Evolutionary conservation across 257 asterid genomes (phyloP).

Genomic region (Verbena officinalis): DNA sequence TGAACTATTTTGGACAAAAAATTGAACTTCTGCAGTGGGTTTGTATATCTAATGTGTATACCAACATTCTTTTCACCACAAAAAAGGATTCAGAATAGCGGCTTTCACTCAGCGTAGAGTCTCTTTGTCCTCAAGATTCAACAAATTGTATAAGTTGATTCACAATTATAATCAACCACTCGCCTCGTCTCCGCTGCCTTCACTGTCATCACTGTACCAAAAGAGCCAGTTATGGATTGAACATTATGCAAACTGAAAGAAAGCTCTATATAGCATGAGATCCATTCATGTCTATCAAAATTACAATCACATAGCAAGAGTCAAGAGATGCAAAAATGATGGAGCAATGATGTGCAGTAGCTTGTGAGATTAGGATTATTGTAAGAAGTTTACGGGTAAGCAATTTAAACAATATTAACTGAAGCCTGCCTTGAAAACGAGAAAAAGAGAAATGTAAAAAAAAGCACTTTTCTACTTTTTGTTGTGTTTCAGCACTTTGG

Average conservation of each 20-base stretch:
- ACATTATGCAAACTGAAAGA: background rate
- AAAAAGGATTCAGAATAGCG: background rate
- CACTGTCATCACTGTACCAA: constrained; percentile 76
- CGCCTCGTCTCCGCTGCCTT: constrained; percentile 57
- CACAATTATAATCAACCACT: constrained; percentile 33
- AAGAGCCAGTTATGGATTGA: constrained; percentile 17
- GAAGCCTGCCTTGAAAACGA: too few species aligned
- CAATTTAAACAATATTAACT: too few species aligned
- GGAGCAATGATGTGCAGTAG: constrained; percentile 1
- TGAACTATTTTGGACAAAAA: constrained; percentile 10
- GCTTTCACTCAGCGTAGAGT: background rate
- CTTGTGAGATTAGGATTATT: background rate
- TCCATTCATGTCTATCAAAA: background rate
- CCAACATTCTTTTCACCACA: constrained; percentile 1
- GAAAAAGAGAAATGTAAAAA: too few species aligned
- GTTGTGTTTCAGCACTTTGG: too few species aligned
- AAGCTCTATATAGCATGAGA: background rate
- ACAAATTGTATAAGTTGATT: background rate
- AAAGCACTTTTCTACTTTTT: too few species aligned
- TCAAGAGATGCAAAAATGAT: background rate
- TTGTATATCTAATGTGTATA: constrained; percentile 19
- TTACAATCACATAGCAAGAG: too few species aligned
- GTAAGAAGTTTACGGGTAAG: too few species aligned
- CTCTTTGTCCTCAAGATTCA: constrained; percentile 12
- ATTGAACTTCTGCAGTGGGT: constrained; percentile 7